Evolutionary conservation across 2,329 filamentous ascomycete species (phyloP).

Genomic region (Claviceps capensis): DNA sequence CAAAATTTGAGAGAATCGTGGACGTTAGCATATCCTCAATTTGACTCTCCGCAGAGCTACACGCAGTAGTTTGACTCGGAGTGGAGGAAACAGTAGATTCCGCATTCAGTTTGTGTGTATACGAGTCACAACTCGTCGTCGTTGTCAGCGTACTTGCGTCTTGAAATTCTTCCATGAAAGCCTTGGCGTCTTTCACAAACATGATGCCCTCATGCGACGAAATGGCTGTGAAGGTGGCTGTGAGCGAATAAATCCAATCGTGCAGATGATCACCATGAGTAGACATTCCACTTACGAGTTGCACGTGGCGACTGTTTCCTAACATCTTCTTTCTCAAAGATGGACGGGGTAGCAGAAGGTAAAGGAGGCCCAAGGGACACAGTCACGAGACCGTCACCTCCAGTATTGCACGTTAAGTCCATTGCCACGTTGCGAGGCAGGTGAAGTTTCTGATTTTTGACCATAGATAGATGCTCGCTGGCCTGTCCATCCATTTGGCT

Average conservation of each 20-base stretch:
- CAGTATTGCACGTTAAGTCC: constrained; percentile 16
- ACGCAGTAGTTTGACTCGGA: background rate
- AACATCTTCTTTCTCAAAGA: background rate
- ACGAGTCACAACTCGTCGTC: constrained; percentile 1
- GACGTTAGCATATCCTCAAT: background rate
- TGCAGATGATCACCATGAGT: background rate
- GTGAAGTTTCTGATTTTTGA: constrained; percentile 3
- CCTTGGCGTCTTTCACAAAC: background rate
- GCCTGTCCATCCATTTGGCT: constrained; percentile 5
- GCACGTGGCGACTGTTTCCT: background rate
- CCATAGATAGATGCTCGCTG: background rate
- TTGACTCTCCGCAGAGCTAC: background rate
- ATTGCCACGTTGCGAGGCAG: constrained; percentile 13
- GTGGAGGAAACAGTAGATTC: background rate
- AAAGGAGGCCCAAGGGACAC: constrained; percentile 11
- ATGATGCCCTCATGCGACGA: background rate
- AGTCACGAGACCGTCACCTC: constrained; percentile 19
- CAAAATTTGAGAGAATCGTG: background rate
- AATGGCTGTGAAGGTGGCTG: background rate
- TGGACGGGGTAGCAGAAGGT: constrained; percentile 7
- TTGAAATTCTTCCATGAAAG: background rate
- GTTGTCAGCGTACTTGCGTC: background rate
- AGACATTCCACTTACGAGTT: background rate
- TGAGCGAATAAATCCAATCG: background rate
- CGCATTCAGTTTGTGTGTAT: background rate